phyloP scores from a whole-genome alignment of 2,329 filamentous ascomycete species.

The Meredithiella fracta region DNA sequence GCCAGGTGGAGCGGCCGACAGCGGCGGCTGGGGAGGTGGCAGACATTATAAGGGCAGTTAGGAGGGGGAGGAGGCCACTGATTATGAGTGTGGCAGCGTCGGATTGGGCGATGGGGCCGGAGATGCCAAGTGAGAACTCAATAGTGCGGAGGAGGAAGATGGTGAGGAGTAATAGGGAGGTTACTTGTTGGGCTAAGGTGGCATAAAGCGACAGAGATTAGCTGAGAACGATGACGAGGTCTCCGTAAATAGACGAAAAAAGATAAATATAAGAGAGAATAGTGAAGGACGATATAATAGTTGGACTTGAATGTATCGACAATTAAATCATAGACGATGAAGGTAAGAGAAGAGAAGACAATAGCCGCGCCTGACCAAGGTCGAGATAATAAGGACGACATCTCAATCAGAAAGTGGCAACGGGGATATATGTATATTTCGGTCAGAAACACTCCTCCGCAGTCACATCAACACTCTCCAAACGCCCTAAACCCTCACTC shows the following conservation, averaged over 20 bases:
- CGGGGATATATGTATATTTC: conserved; percentile 1
- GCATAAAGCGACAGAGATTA: neutral
- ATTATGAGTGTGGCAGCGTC: conserved; percentile 25
- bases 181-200: conserved; percentile 23
- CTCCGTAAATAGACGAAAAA: neutral
- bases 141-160: conserved; percentile 27
- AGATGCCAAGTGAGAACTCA: conserved; percentile 24
- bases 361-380: neutral
- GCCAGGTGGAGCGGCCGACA: conserved; percentile 26
- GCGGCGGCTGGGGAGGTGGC: conserved; percentile 24
- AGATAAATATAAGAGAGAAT: neutral
- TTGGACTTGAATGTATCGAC: neutral
- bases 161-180: conserved; percentile 24
- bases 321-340: too few species aligned
- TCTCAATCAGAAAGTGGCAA: neutral
- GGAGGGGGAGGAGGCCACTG: conserved; percentile 26
- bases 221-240: neutral
- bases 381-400: neutral
- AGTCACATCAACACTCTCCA: too few species aligned
- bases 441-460: neutral
- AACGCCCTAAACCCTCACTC: too few species aligned
- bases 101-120: conserved; percentile 23
- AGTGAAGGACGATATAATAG: neutral
- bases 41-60: conserved; percentile 23
- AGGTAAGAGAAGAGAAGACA: too few species aligned